Evolutionary conservation across 805 yeast species (phyloP), one percentile per base, ranked within the genome.

Genomic region (Spathaspora girioi): DNA sequence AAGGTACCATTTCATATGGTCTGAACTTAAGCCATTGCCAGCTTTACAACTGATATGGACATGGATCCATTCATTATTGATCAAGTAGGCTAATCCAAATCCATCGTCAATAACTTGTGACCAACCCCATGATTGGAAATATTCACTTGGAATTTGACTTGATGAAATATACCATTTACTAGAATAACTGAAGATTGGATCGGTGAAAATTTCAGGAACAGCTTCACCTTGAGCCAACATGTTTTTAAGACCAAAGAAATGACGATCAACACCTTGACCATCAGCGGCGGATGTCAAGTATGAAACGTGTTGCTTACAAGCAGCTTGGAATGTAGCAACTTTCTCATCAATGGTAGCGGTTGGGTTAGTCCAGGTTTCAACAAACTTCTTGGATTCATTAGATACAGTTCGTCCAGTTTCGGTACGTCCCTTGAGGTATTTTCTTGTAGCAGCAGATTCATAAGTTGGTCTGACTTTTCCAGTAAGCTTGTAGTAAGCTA

Each of bases 61-160:
- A 66, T 91, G 93, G 57, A 91, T 63, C 83, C 88, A 86, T 59
- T 92, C 87, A 53, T 82, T 81, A 76, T 89, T 91, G 63, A 93
- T 78, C 89, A 91, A 89, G 75, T 93, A 93, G 8, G 97, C 97
- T 56, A 89, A 78, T 7, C 98, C 99, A 62, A 88, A 84, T 8
- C 99, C 99, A 54, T 86, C 89, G 64, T 92, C 96, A 60, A 87
- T 84, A 47, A 94, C 98, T 68, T 96, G 96, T 17, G 97, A 82
- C 89, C 91, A 93, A 32, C 99, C 99, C 78, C 92, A 93, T 44
- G 96, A 92, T 66, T 90, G 90, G 71, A 90, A 89, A 68, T 76
- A 77, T 56, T 73, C 77, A 5, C 96, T 87, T 8, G 94, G 87
- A 57, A 93, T 77, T 70, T 93, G 98, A 1, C 97, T 90, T 2